Percentiles rank a stretch among this genome's conserved stretches.
phyloP scores from a whole-genome alignment of 2,329 filamentous ascomycete genomes.

The Delphinella strobiligena region DNA sequence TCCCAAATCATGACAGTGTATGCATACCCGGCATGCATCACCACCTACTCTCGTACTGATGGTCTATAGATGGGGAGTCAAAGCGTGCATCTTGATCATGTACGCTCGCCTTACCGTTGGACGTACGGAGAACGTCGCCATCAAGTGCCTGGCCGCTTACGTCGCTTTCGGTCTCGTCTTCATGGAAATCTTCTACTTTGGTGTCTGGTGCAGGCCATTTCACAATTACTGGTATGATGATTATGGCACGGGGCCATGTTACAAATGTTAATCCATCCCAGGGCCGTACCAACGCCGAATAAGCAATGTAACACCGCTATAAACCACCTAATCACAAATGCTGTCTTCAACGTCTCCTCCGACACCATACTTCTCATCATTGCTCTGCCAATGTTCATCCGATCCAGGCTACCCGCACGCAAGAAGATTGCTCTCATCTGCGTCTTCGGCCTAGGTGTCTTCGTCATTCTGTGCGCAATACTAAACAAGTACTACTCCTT shows the following conservation, averaged over 20 bases:
- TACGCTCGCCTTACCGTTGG: constrained; percentile 26
- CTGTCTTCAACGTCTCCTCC: constrained; percentile 31
- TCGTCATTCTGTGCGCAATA: constrained; percentile 45
- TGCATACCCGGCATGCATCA: no score
- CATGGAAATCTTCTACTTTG: constrained; percentile 29
- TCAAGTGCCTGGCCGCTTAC: constrained; percentile 23
- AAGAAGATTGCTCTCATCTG: constrained; percentile 43
- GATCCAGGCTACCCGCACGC: constrained; percentile 28
- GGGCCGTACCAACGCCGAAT: constrained; percentile 16
- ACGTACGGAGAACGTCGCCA: constrained; percentile 22
- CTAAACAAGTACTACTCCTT: constrained; percentile 54
- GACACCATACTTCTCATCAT: constrained; percentile 34
- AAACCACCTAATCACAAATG: constrained; percentile 26
- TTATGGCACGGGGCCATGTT: background rate
- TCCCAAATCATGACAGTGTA: constrained; percentile 21
- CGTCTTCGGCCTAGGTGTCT: constrained; percentile 45
- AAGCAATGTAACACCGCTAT: constrained; percentile 29
- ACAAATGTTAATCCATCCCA: background rate
- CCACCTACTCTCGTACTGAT: no score
- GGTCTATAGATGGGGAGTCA: constrained; percentile 20
- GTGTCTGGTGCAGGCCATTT: constrained; percentile 28
- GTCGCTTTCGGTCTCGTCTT: constrained; percentile 22
- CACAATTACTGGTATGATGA: constrained; percentile 22
- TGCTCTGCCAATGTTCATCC: constrained; percentile 33
- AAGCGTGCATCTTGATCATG: constrained; percentile 25